Base-by-base conservation (phyloP, 2,329 filamentous ascomycete species). In the Paracoccidioides brasiliensis region DNA sequence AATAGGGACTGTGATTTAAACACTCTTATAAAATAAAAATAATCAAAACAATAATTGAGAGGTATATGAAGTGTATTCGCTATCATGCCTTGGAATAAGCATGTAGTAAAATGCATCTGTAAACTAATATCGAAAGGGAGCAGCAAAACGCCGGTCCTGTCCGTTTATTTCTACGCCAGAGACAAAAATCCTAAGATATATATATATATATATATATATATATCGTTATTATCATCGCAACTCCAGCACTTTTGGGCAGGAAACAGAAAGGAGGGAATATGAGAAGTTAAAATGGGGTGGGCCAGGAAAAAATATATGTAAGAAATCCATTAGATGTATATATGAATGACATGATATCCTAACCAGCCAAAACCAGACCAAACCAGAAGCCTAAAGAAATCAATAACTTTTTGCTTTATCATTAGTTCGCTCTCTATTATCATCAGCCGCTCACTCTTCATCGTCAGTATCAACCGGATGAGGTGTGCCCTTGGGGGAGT, bases 401-500 rank as follows among this genome's bases (percentile, higher is more conserved):
- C 28, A 55, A 53, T 33, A 35, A 54, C 49, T 49, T 57, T 56
- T 56, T 54, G 32, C 38, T 32, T n/a, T 33, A 10, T 40, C 52
- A 40, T 46, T 45, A 53, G 6, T 32, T 56, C 15, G 28, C 22
- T 28, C 15, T 22, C 28, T 14, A 28, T 42, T 30, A 46, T 7
- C 12, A 6, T 37, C 14, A 41, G 30, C 1, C 12, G 22, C 4
- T 49, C 53, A 62, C 33, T 66, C 82, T 69, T 91, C 88, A 60
- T 90, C 87, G 64, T 91, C 87, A 15, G 85, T 90, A 69, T 91
- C 87, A 7, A 72, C 72, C 5, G 86, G 86, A 68, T 86, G 83
- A 35, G 86, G 86, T 3, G 87, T 91, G 4, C 88, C 88, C 80
- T 90, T 90, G 62, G 86, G 86, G 65, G 81, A 88, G 73, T 89